Evolutionary conservation across 2,329 filamentous ascomycete species (phyloP).

Genomic region (Pyrenochaeta sp.): DNA sequence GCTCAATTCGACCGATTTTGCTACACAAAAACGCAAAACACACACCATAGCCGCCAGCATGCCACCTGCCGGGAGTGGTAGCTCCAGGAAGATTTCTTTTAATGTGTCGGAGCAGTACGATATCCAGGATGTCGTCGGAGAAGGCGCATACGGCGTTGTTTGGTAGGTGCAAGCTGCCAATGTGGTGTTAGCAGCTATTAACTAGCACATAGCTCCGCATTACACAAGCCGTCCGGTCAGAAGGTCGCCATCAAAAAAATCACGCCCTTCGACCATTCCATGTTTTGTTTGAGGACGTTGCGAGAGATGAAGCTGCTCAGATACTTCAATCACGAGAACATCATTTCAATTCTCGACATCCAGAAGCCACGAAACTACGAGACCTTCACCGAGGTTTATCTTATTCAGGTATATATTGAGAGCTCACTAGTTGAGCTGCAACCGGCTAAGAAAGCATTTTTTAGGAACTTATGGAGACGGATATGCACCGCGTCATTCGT

Average conservation of each 20-base stretch:
- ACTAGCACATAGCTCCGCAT: constrained; percentile 74
- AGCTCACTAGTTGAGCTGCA: background rate
- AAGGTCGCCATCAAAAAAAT: constrained; percentile 99
- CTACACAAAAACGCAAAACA: constrained; percentile 31
- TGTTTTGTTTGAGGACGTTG: constrained; percentile 96
- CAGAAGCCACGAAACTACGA: constrained; percentile 98
- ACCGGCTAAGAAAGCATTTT: constrained; percentile 17
- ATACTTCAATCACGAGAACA: constrained; percentile 99
- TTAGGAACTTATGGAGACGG: constrained; percentile 98
- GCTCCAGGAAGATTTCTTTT: constrained; percentile 94
- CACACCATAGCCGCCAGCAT: constrained; percentile 37
- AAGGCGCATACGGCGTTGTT: constrained; percentile 97
- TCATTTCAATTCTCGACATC: constrained; percentile 99
- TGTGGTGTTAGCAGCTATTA: constrained; percentile 17
- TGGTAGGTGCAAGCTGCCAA: constrained; percentile 70
- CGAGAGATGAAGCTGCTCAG: constrained; percentile 99
- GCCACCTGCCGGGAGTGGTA: constrained; percentile 54
- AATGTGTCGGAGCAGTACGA: constrained; percentile 99
- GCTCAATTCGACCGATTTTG: constrained; percentile 19
- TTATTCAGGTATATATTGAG: constrained; percentile 78
- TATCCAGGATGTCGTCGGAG: constrained; percentile 98
- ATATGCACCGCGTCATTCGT: constrained; percentile 98
- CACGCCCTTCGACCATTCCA: constrained; percentile 97
- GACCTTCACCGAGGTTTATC: constrained; percentile 95
- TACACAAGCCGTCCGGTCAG: constrained; percentile 97